These are phyloP conservation scores for Moesziomyces parantarcticus DNA, from an alignment of 1,284 basidiomycete species.

Conservation along the genomic window DNA sequence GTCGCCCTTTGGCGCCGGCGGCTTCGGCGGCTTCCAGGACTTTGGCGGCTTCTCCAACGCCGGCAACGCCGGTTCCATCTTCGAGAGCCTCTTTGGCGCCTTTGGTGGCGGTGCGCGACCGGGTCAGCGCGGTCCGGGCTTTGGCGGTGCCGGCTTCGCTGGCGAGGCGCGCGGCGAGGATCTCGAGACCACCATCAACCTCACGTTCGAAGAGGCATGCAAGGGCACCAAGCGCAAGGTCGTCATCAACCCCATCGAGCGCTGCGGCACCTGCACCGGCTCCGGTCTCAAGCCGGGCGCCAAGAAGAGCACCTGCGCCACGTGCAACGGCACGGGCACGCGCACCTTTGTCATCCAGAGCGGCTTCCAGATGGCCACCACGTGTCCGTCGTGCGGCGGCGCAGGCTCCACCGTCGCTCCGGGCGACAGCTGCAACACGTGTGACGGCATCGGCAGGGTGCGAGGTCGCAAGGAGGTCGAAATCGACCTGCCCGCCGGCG, in stretches of 20 bases:
- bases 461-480: slow-evolving; percentile 81
- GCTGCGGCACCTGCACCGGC: slow-evolving; percentile 86
- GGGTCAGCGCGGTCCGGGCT: slow-evolving; percentile 45
- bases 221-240: slow-evolving; percentile 85
- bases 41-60: slow-evolving; percentile 70
- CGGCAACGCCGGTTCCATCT: slow-evolving; percentile 73
- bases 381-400: slow-evolving; percentile 87
- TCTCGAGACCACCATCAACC: slow-evolving; percentile 80
- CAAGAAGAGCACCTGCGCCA: slow-evolving; percentile 81
- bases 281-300: slow-evolving; percentile 87
- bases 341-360: slow-evolving; percentile 90
- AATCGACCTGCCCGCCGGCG: slow-evolving; percentile 82
- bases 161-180: slow-evolving; percentile 80
- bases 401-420: slow-evolving; percentile 83
- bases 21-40: slow-evolving; percentile 72
- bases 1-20: slow-evolving; percentile 74
- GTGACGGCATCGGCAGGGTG: slow-evolving; percentile 88
- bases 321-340: slow-evolving; percentile 88
- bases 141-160: slow-evolving; percentile 69
- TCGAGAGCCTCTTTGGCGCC: slow-evolving; percentile 83
- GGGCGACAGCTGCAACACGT: slow-evolving; percentile 81
- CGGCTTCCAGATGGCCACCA: slow-evolving; percentile 97
- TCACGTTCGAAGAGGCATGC: slow-evolving; percentile 92
- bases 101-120: slow-evolving; percentile 70
- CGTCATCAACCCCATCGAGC: slow-evolving; percentile 81